Percentiles rank a stretch among this genome's conserved stretches.
Conservation (phyloP, 108 stramenopile genomes). For the Cyclotella kingstonii region DNA sequence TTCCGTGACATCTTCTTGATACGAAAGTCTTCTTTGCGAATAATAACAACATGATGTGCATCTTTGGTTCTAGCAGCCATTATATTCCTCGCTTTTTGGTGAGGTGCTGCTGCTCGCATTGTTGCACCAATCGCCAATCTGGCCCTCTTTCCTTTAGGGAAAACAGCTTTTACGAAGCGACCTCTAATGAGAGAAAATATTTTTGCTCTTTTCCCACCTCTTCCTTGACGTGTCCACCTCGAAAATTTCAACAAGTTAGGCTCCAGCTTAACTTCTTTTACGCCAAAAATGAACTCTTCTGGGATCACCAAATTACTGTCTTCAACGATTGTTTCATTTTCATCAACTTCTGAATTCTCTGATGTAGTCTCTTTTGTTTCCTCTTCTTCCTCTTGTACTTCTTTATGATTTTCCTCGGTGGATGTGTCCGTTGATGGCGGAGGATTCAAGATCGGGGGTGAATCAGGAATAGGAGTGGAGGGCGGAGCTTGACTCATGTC, state of each 20-base stretch:
- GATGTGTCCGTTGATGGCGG: conserved; percentile 50
- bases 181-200: conserved; percentile 65
- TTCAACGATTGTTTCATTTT: conserved; percentile 45
- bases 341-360: conserved; percentile 44
- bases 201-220: conserved; percentile 61
- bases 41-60: conserved; percentile 47
- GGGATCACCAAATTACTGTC: conserved; percentile 40
- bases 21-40: conserved; percentile 59
- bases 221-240: conserved; percentile 54
- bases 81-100: conserved; percentile 54
- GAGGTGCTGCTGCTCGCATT: conserved; percentile 70
- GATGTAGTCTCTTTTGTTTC: conserved; percentile 14
- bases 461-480: conserved; percentile 10
- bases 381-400: conserved; percentile 51
- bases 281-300: conserved; percentile 73
- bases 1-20: conserved; percentile 73
- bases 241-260: conserved; percentile 60
- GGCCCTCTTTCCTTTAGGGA: conserved; percentile 54
- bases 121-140: conserved; percentile 72
- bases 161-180: conserved; percentile 66
- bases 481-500: not conserved
- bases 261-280: conserved; percentile 54
- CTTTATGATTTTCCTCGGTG: conserved; percentile 19
- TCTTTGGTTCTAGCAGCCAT: conserved; percentile 42
- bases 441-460: conserved; percentile 32